A percentile compares a stretch with the other conserved stretches of the same genome.
Conservation (phyloP, 2,329 filamentous ascomycete species). For the Scleromitrula shiraiana region DNA sequence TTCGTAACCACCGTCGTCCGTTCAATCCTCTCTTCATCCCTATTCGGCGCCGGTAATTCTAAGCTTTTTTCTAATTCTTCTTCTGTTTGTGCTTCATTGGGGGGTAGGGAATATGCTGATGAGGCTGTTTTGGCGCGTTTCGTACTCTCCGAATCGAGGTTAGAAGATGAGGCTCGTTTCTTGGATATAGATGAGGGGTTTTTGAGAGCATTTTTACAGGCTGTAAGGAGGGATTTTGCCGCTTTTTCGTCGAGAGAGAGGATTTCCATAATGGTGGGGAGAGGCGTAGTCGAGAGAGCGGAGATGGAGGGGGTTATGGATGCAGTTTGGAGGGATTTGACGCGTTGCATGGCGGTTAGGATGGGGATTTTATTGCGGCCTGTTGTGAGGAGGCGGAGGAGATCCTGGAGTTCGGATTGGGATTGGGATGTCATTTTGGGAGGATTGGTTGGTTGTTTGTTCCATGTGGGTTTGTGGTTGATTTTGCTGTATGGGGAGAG, state of each 20-base stretch:
- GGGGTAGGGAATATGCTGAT: constrained; percentile 24
- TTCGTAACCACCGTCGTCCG: constrained; percentile 61
- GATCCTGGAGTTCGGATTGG: constrained; percentile 52
- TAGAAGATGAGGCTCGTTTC: constrained; percentile 19
- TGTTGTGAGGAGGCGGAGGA: constrained; percentile 51
- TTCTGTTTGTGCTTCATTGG: constrained; percentile 32
- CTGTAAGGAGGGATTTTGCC: constrained; percentile 25
- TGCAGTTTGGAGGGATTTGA: constrained; percentile 48
- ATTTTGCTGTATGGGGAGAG: no score
- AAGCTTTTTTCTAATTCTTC: constrained; percentile 57
- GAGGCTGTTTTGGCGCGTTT: constrained; percentile 20
- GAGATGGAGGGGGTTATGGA: constrained; percentile 35
- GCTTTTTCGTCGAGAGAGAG: constrained; percentile 26
- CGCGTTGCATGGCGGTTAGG: constrained; percentile 49
- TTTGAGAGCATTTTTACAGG: constrained; percentile 24
- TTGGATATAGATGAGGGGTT: no score
- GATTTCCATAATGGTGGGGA: constrained; percentile 18
- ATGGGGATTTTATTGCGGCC: constrained; percentile 46
- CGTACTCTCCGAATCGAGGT: constrained; percentile 11
- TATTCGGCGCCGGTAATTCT: constrained; percentile 44
- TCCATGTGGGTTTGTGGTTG: no score
- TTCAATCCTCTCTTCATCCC: constrained; percentile 52
- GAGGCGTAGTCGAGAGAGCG: constrained; percentile 21
- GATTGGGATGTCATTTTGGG: constrained; percentile 16
- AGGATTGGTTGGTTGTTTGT: no score